Base-by-base conservation (phyloP, 163 green algal species). In the Coccomyxa subellipsoidea region DNA sequence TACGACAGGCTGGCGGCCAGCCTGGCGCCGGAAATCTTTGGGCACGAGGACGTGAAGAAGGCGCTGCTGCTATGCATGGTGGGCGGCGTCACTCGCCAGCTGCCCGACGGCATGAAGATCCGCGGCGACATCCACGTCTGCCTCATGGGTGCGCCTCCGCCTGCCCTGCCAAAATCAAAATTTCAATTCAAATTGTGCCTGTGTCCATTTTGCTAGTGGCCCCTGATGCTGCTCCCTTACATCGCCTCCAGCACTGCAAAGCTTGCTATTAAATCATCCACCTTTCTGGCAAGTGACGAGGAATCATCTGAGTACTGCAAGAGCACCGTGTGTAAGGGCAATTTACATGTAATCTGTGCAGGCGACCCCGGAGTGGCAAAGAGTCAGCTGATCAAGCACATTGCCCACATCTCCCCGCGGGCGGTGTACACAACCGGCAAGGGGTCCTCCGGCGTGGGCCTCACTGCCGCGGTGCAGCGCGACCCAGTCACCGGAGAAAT, bases 1-100 rank as follows among this genome's bases (percentile, higher is more conserved):
- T 99, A 98, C 89, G 83, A 83, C 34, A 84, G 92, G 32, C 93
- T 99, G 76, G 92, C 96, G 6, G 69, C 81, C 27, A 97, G 91
- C 71, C 96, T 99, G 37, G 96, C 96, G 4, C 96, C 96, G n/a
- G 96, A 99, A 88, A 99, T 99, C 87, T 99, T 94, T 84, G 96
- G 96, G 27, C 95, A 98, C 89, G 94, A 97, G 80, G 96, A 99
- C 85, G 94, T 99, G 38, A 99, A 99, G 89, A 98, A 98, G 90
- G 93, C 93, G 47, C 88, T 98, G 87, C 90, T 99, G 86, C 91
- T 99, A 84, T 87, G 95, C 75, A 94, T 99, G 91, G 96, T 99
- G 76, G 96, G 96, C 34, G 96, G 92, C 36, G 87, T 93, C 23
- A 95, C 88, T 3, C 90, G 90, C 23, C 69, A 88, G 36, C 92